These are phyloP conservation scores for Dichotomocladium elegans DNA, from an alignment of 371 early-diverging fungal genomes.

Conservation along the genomic window DNA sequence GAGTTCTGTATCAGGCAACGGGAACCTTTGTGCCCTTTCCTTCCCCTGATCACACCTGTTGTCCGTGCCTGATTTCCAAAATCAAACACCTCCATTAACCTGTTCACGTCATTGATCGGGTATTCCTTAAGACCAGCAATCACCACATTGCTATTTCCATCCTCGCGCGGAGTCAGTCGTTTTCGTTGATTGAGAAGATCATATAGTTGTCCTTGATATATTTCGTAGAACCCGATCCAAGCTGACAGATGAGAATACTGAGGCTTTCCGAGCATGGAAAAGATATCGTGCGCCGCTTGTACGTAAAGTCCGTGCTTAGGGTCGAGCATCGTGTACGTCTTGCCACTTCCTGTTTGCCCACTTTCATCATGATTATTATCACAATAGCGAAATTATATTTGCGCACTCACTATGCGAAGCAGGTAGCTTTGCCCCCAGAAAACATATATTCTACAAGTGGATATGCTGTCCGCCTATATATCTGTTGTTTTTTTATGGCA, in stretches of 20 bases:
- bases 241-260: slow-evolving; percentile 74
- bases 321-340: slow-evolving; percentile 98
- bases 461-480: slow-evolving; percentile 88
- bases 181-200: slow-evolving; percentile 89
- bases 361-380: slow-evolving; percentile 22
- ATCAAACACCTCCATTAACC: slow-evolving; percentile 87
- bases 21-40: no score
- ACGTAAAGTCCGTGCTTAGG: slow-evolving; percentile 83
- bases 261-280: slow-evolving; percentile 65
- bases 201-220: slow-evolving; percentile 95
- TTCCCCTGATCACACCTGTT: slow-evolving; percentile 57
- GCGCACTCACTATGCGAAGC: slow-evolving; percentile 90
- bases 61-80: slow-evolving; percentile 84
- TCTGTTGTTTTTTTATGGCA: slow-evolving; percentile 29
- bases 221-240: slow-evolving; percentile 92
- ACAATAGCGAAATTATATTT: background rate
- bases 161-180: slow-evolving; percentile 88
- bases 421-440: slow-evolving; percentile 94
- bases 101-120: slow-evolving; percentile 70
- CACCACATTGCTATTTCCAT: slow-evolving; percentile 91
- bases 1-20: background rate
- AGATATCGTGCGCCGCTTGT: slow-evolving; percentile 88
- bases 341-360: slow-evolving; percentile 97
- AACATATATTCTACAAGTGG: slow-evolving; percentile 95
- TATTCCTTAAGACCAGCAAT: slow-evolving; percentile 84